Base-by-base conservation (phyloP, 176 grass and related monocot species). In the Secale cereale region DNA sequence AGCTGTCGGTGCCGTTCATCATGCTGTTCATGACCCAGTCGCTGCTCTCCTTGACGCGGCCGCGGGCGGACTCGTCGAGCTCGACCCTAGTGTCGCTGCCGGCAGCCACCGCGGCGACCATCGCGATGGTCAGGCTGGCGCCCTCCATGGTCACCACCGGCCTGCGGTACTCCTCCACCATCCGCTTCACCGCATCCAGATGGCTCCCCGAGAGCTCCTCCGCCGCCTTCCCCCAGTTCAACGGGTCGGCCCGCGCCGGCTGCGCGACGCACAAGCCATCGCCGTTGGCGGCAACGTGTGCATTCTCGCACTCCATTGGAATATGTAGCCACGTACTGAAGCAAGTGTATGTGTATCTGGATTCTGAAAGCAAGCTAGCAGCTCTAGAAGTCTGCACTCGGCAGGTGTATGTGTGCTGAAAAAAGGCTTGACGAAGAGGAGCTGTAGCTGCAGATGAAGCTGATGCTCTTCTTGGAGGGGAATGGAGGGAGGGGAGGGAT, bases 91-190 rank as follows among this genome's bases (percentile, higher is more conserved):
- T 85, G 10, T 79, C 86, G 74, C 65, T 81, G 30, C 39, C 85
- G 4, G 64, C 79, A 25, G 94, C 94, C 32, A 94, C 92, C 16
- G 89, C 89, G 2, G 94, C 94, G 23, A 96, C 94, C 88, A 93
- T 87, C 4, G 91, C 88, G 61, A 96, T 85, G 36, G 32, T 93
- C 19, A 96, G 91, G 69, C 80, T 87, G 25, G 94, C 89, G 69
- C 94, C 94, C 73, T 97, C 91, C 43, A 94, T 88, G 20, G 45
- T 86, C 22, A 93, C 89, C 82, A 85, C 8, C 3, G 85, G 85
- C 64, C 6, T 9, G 2, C 94, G 82, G 89, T 86, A 97, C 67
- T 97, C 94, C 11, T 73, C 85, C 16, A 91, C 85, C 94, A 97
- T 97, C 46, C 74, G 36, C 89, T 93, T 97, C 29, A 97, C 91